Percentiles rank a stretch among this genome's conserved stretches.
phyloP scores from a whole-genome alignment of 305 asterid genomes.

The Fraxinus paxiana region DNA sequence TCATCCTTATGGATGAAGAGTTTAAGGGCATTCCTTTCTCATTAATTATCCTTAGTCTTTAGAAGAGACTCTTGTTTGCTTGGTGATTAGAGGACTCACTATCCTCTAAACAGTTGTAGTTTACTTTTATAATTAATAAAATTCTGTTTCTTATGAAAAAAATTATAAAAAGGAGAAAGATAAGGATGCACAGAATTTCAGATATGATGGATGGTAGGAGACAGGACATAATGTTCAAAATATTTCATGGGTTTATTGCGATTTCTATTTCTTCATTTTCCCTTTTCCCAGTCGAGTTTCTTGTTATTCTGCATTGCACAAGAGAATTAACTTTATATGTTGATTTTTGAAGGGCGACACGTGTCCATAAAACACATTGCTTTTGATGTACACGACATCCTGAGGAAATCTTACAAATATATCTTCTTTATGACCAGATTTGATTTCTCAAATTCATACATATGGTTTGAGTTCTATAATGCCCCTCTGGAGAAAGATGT shows the following conservation, averaged over 20 bases:
- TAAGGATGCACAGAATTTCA: not conserved
- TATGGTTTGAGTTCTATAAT: constrained; percentile 92
- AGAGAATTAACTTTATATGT: not conserved
- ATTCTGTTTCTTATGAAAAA: not conserved
- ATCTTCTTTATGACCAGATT: constrained; percentile 43
- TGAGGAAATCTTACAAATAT: not conserved
- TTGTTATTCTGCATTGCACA: not conserved
- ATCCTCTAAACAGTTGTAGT: not conserved
- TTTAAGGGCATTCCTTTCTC: too few relatives aligned
- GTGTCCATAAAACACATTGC: not conserved
- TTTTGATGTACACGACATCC: not conserved
- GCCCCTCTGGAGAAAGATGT: constrained; percentile 71
- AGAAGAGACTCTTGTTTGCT: not conserved
- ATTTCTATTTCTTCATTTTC: too few relatives aligned
- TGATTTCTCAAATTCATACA: constrained; percentile 71
- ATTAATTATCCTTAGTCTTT: not conserved
- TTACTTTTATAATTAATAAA: not conserved
- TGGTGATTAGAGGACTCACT: not conserved
- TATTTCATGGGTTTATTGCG: not conserved
- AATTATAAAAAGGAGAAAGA: not conserved
- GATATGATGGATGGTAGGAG: not conserved
- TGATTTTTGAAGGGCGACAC: not conserved
- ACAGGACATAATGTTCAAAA: not conserved
- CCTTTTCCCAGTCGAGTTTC: not conserved
- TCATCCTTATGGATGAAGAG: not conserved